Conservation (phyloP, 2,329 filamentous ascomycete species). For the Cercospora janseana region DNA sequence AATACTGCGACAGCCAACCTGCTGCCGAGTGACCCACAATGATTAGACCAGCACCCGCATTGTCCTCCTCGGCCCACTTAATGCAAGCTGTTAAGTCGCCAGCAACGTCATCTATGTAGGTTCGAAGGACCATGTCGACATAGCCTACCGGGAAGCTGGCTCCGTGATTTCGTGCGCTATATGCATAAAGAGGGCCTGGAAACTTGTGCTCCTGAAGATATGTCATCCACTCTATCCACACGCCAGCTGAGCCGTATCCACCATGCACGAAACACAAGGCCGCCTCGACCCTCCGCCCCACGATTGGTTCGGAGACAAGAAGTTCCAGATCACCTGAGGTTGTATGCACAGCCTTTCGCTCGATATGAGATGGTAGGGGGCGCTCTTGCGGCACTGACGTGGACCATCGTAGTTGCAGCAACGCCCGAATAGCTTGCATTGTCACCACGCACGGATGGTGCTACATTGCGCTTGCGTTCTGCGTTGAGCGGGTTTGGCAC, state of each 20-base stretch:
- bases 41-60: constrained; percentile 34
- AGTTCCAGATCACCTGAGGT: constrained; percentile 51
- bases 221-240: constrained; percentile 55
- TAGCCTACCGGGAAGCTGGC: constrained; percentile 53
- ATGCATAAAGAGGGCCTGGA: constrained; percentile 52
- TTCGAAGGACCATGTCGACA: constrained; percentile 50
- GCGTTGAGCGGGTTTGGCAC: too few species aligned
- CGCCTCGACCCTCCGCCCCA: constrained; percentile 34
- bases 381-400: constrained; percentile 10
- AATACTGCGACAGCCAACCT: constrained; percentile 52
- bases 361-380: constrained; percentile 15
- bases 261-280: constrained; percentile 54
- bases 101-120: constrained; percentile 44
- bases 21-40: constrained; percentile 54
- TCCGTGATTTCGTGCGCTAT: constrained; percentile 55
- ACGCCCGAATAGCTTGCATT: constrained; percentile 13
- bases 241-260: constrained; percentile 54
- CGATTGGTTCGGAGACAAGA: constrained; percentile 41
- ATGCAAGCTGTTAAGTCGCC: constrained; percentile 49
- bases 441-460: too few species aligned
- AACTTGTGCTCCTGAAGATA: constrained; percentile 43
- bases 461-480: too few species aligned
- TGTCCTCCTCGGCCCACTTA: constrained; percentile 30
- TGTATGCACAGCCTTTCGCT: constrained; percentile 33
- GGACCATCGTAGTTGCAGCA: constrained; percentile 14